Evolutionary conservation across 768 basidiomycete species (phyloP).

Genomic region (Termitomyces titanicus): DNA sequence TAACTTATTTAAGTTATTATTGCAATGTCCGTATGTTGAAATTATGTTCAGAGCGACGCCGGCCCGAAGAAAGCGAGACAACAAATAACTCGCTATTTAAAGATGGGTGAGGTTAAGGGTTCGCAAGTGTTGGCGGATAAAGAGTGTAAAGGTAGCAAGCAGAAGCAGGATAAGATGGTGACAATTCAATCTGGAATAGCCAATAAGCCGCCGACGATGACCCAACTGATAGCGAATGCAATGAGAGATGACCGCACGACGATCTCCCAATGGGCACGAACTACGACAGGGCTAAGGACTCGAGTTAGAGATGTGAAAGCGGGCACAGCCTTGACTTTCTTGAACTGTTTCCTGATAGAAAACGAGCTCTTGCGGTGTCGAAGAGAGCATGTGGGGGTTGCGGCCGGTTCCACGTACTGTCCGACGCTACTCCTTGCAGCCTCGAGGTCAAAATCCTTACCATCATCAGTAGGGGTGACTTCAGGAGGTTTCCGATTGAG

Average conservation of each 20-base stretch:
- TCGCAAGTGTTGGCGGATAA: too few species aligned
- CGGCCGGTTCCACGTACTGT: neutral
- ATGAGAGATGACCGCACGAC: conserved; percentile 56
- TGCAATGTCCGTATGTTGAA: conserved; percentile 2
- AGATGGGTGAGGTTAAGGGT: neutral
- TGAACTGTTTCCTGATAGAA: conserved; percentile 31
- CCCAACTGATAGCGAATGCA: conserved; percentile 42
- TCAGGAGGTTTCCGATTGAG: neutral
- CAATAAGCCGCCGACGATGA: conserved; percentile 36
- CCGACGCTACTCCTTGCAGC: conserved; percentile 9
- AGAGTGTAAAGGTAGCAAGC: neutral
- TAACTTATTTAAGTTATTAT: neutral
- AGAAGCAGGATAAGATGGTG: neutral
- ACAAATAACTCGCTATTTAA: neutral
- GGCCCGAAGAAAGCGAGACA: neutral
- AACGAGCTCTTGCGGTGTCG: conserved; percentile 9
- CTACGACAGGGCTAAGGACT: conserved; percentile 64
- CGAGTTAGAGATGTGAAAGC: conserved; percentile 72
- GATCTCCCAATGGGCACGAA: conserved; percentile 85
- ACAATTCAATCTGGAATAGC: conserved; percentile 18
- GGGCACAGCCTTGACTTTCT: conserved; percentile 53
- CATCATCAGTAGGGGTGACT: neutral
- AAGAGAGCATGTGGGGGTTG: neutral
- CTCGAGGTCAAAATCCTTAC: neutral
- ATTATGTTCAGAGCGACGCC: neutral